phyloP scores from a whole-genome alignment of 179 eudicot species.

The Actinidia polygama region DNA sequence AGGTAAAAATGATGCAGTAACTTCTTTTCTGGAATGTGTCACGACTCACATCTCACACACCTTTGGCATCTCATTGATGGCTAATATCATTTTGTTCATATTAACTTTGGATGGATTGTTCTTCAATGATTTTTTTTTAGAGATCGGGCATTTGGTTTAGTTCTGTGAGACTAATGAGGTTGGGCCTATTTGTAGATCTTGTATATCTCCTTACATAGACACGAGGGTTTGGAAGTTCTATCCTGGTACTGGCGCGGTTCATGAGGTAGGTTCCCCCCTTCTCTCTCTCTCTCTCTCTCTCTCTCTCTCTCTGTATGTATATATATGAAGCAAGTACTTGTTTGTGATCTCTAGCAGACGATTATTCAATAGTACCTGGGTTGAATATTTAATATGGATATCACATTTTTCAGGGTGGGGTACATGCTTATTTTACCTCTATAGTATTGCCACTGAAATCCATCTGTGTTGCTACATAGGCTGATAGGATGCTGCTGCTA shows the following conservation, averaged over 20 bases:
- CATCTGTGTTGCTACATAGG: neutral
- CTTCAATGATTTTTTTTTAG: neutral
- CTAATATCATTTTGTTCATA: too few species aligned
- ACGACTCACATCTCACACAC: neutral
- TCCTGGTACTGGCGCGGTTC: conserved; percentile 96
- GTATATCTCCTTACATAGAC: conserved; percentile 96
- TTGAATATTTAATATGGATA: too few species aligned
- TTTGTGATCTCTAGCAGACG: neutral
- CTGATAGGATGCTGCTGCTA: neutral
- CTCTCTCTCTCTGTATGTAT: too few species aligned
- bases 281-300: neutral
- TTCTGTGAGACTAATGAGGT: neutral
- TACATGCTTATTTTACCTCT: too few species aligned
- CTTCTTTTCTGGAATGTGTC: neutral
- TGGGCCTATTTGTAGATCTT: conserved; percentile 55
- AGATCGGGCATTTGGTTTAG: neutral
- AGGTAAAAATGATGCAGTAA: neutral
- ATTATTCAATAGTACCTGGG: neutral
- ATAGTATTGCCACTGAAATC: neutral
- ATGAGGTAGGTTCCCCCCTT: conserved; percentile 57
- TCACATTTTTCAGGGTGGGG: too few species aligned
- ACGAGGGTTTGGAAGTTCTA: conserved; percentile 93
- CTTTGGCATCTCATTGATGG: neutral
- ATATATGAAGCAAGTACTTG: neutral
- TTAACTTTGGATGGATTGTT: neutral